phyloP scores from a whole-genome alignment of 2,329 filamentous ascomycete genomes.

The Bipolaris gigantea region DNA sequence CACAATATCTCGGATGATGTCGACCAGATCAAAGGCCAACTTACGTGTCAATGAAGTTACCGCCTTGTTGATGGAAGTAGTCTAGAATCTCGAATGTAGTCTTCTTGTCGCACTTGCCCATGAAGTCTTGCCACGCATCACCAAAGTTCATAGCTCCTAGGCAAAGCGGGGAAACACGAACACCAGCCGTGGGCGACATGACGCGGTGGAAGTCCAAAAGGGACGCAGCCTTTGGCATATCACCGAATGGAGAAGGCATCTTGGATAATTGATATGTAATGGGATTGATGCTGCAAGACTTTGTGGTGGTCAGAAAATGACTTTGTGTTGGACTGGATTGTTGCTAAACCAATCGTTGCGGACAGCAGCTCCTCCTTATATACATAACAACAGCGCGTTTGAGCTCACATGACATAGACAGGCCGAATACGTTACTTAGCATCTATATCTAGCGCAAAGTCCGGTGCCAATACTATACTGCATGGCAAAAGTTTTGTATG shows the following conservation, averaged over 20 bases:
- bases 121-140: slow-evolving; percentile 48
- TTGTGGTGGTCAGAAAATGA: background rate
- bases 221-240: slow-evolving; percentile 34
- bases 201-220: slow-evolving; percentile 57
- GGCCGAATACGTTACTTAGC: background rate
- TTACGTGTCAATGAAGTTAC: slow-evolving; percentile 57
- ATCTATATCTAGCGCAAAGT: background rate
- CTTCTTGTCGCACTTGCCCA: slow-evolving; percentile 52
- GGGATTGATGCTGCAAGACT: background rate
- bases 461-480: no score
- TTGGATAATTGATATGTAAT: background rate
- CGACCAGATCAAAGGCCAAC: slow-evolving; percentile 1
- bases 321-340: background rate
- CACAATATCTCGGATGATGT: background rate
- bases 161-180: slow-evolving; percentile 58
- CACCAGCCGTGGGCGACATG: slow-evolving; percentile 54
- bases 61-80: slow-evolving; percentile 51
- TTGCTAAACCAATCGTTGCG: background rate
- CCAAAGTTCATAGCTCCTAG: slow-evolving; percentile 60
- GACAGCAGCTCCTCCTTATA: slow-evolving; percentile 5
- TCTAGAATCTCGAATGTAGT: slow-evolving; percentile 52
- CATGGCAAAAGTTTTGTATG: no score
- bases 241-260: slow-evolving; percentile 33
- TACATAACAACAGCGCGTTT: background rate
- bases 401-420: slow-evolving; percentile 10